A percentile compares a stretch with the other conserved stretches of the same genome.
phyloP scores from a whole-genome alignment of 768 basidiomycete genomes.

The Russula griseocarnosa region DNA sequence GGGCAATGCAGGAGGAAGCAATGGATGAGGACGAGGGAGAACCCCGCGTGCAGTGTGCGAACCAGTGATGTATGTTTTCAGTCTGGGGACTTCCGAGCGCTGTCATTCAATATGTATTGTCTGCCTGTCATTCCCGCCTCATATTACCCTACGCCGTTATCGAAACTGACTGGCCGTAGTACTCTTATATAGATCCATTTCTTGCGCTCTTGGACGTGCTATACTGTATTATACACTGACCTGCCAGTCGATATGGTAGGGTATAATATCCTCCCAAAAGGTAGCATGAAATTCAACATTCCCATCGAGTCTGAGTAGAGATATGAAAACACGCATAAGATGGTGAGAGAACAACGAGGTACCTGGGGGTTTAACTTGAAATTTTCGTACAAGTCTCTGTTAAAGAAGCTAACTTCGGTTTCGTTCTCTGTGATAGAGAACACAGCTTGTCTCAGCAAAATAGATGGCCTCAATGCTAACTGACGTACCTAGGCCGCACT shows the following conservation, averaged over 20 bases:
- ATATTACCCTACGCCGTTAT: conserved; percentile 21
- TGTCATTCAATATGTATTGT: conserved; percentile 25
- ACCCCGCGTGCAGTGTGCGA: conserved; percentile 93
- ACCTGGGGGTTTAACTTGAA: conserved; percentile 87
- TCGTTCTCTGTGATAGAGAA: conserved; percentile 71
- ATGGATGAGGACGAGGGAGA: conserved; percentile 95
- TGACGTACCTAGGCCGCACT: conserved; percentile 69
- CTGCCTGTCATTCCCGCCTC: conserved; percentile 5
- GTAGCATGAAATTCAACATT: conserved; percentile 12
- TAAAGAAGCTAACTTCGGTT: conserved; percentile 92
- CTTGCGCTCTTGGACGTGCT: conserved; percentile 8
- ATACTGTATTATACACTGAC: conserved; percentile 4
- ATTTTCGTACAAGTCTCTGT: conserved; percentile 63
- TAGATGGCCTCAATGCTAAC: background rate
- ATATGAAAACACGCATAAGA: background rate
- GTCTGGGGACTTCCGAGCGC: conserved; percentile 15
- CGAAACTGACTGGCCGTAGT: conserved; percentile 19
- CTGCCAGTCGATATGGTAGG: background rate
- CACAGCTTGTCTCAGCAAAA: background rate
- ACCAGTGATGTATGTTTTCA: conserved; percentile 52
- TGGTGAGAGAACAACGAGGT: background rate
- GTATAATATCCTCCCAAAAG: background rate
- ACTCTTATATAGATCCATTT: conserved; percentile 25
- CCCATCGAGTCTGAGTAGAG: conserved; percentile 24
- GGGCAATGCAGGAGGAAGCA: conserved; percentile 53